Base-by-base conservation (phyloP, 164 flowering plant species). In the Umbilicus rupestris region DNA sequence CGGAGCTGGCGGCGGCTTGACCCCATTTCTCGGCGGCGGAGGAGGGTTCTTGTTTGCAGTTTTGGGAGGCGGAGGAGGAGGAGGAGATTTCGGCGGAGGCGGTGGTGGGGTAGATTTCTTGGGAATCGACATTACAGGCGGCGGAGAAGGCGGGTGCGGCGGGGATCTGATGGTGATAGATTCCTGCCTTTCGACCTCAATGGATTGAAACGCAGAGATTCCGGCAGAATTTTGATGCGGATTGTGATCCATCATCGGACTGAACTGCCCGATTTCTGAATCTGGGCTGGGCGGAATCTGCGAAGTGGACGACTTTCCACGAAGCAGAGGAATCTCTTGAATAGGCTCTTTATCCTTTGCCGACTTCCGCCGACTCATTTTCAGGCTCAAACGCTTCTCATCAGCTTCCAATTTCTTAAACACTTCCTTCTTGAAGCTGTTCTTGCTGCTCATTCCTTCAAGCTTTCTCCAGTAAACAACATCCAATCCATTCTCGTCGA, bases 401-500 rank as follows among this genome's bases (percentile, higher is more conserved):
- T 66, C 77, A 35, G 71, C 73, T n/a, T 77, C 72, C 16, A 57
- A 58, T 26, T 52, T 64, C 19, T 33, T 22, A n/a, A 66, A 45
- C 2, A 71, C 44, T 44, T 73, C 73, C 46, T 82, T 82, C 7
- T 49, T 37, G 57, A 78, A 79, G 46, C 80, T 67, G 26, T 62
- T 65, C 60, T 63, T 69, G 63, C 68, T 57, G 69, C 55, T 70
- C 31, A 60, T 59, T 2, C 62, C 75, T 65, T 88, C 80, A 24
- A 87, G 85, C 59, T 81, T 78, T 62, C 82, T 84, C 97, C 93
- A 94, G 59, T 91, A 94, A 49, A 94, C 74, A 22, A 91, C 88
- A 73, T 94, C 99, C 68, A 94, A 71, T 0, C 97, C 99, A 66
- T 88, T 75, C 73, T 94, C 96, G 73, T 91, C 99, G 2, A 89